Conservation (phyloP, 768 basidiomycete genomes). For the Termitomyces sp. region DNA sequence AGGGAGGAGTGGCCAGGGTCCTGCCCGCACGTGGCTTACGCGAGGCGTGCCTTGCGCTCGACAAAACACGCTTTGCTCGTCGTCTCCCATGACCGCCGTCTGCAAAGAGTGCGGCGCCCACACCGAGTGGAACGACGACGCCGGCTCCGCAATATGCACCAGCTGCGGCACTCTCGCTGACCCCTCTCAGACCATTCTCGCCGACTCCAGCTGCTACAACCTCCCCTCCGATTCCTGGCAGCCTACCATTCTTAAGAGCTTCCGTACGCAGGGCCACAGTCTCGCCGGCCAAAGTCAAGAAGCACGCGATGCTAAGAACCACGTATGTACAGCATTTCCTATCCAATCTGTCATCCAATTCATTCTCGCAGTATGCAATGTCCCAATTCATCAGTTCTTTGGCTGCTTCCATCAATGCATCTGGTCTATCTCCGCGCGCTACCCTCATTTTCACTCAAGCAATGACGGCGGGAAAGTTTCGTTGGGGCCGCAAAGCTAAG, state of each 20-base stretch:
- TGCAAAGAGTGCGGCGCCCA: conserved; percentile 56
- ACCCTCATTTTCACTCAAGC: conserved; percentile 67
- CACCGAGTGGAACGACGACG: conserved; percentile 56
- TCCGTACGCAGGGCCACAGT: conserved; percentile 47
- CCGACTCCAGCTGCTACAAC: conserved; percentile 41
- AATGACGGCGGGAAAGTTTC: conserved; percentile 55
- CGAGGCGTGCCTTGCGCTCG: conserved; percentile 3
- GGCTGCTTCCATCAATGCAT: conserved; percentile 53
- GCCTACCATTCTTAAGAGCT: conserved; percentile 45
- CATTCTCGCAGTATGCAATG: conserved; percentile 53
- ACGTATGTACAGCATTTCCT: conserved; percentile 37
- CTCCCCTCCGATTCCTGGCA: conserved; percentile 29
- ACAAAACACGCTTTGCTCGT: background rate
- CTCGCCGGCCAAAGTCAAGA: conserved; percentile 68
- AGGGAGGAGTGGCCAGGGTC: conserved; percentile 12
- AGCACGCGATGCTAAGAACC: conserved; percentile 61
- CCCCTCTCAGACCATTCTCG: conserved; percentile 59
- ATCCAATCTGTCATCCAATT: conserved; percentile 7
- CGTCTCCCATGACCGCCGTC: conserved; percentile 29
- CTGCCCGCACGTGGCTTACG: conserved; percentile 11
- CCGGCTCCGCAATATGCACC: conserved; percentile 63
- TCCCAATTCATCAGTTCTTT: conserved; percentile 61
- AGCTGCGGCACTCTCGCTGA: conserved; percentile 71
- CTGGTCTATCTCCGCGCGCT: conserved; percentile 66
- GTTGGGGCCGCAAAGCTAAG: conserved; percentile 77